Conservation (phyloP, 306 rosid species). For the Clitoria ternatea region DNA sequence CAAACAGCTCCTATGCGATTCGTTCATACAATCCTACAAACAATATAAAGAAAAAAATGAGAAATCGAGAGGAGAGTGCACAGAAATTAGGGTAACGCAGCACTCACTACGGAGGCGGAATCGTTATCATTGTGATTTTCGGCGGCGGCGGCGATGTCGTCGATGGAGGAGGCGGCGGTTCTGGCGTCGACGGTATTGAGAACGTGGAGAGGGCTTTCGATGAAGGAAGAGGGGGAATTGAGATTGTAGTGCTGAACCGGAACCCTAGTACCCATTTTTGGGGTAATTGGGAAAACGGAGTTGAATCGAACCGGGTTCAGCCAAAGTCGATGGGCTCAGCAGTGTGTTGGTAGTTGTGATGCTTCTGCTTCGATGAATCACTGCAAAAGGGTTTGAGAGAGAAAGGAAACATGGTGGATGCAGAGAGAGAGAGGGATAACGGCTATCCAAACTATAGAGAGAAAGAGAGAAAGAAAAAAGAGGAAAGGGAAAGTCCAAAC, state of each 20-base stretch:
- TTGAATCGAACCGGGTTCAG: neutral
- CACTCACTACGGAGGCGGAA: slow-evolving; percentile 54
- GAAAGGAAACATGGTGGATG: neutral
- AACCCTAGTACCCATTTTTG: slow-evolving; percentile 71
- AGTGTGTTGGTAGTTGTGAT: too few relatives aligned
- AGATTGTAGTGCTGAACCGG: slow-evolving; percentile 89
- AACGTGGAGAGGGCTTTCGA: slow-evolving; percentile 78
- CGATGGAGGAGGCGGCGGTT: slow-evolving; percentile 47
- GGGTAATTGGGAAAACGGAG: neutral
- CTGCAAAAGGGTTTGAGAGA: neutral
- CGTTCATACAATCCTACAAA: slow-evolving; percentile 67
- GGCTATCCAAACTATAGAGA: slow-evolving; percentile 41
- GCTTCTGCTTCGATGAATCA: neutral
- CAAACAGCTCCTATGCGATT: slow-evolving; percentile 55
- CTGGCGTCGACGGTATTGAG: slow-evolving; percentile 69
- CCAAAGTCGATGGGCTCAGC: neutral
- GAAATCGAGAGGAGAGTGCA: neutral
- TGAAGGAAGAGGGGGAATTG: slow-evolving; percentile 72
- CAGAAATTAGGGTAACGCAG: neutral
- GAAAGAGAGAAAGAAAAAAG: neutral
- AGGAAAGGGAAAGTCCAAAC: slow-evolving; percentile 38
- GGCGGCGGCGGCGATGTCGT: slow-evolving; percentile 47
- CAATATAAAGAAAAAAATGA: neutral
- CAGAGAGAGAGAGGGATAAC: slow-evolving; percentile 9
- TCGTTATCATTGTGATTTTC: slow-evolving; percentile 33